Percentiles rank a stretch among this genome's conserved stretches.
These are phyloP conservation scores for Bipolaris victoriae DNA, from an alignment of 2,329 filamentous ascomycete genomes.

Conservation along the genomic window DNA sequence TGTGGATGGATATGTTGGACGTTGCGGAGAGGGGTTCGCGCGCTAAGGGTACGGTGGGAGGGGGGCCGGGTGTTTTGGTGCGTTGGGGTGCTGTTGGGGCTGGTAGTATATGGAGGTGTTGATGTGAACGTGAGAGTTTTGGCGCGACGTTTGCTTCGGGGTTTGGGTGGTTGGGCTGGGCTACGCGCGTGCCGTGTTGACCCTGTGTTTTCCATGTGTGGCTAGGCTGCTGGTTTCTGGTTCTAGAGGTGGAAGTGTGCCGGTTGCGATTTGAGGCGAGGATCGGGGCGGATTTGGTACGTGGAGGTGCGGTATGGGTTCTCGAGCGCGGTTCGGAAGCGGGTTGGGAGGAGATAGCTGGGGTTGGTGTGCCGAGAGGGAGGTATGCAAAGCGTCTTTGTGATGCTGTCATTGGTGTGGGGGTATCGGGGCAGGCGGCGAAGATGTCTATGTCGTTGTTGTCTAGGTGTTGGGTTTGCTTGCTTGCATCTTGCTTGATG, in stretches of 20 bases:
- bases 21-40: constrained; percentile 1
- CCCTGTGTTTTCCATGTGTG: neutral
- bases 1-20: constrained; percentile 8
- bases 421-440: constrained; percentile 25
- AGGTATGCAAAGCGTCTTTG: constrained; percentile 24
- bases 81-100: no score
- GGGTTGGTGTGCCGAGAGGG: constrained; percentile 14
- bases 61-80: neutral
- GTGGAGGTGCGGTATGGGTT: neutral
- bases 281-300: neutral
- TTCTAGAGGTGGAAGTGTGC: neutral
- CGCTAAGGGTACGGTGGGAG: neutral
- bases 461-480: neutral
- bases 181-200: no score
- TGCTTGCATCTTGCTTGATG: neutral
- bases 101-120: no score
- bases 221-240: no score
- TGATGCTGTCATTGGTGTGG: constrained; percentile 26
- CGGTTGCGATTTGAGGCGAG: neutral
- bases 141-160: no score
- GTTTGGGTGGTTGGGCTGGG: no score
- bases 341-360: neutral
- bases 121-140: no score
- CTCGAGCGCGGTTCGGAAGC: neutral
- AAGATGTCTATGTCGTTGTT: neutral